phyloP scores from a whole-genome alignment of 495 filamentous ascomycete genomes.

The Daldinia decipiens region DNA sequence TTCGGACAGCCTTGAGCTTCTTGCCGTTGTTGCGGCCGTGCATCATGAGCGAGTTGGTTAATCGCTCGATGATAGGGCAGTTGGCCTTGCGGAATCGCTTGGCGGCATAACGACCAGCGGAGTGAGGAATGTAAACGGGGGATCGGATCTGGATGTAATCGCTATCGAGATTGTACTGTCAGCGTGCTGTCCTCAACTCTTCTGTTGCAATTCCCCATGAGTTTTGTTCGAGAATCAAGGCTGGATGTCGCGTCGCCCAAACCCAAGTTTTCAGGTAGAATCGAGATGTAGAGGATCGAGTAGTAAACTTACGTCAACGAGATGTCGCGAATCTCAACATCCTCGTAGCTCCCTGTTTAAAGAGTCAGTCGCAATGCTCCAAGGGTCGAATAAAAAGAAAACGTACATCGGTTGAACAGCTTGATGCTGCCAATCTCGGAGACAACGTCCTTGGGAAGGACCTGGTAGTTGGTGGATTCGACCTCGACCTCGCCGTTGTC shows the following conservation, averaged over 20 bases:
- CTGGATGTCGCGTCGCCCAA: constrained; percentile 9
- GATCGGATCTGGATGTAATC: constrained; percentile 99
- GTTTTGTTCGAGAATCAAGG: constrained; percentile 25
- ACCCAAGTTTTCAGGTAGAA: constrained; percentile 17
- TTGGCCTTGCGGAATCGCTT: constrained; percentile 99
- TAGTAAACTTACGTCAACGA: constrained; percentile 89
- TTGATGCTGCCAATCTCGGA: constrained; percentile 92
- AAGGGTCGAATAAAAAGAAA: constrained; percentile 7
- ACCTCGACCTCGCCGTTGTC: constrained; percentile 95
- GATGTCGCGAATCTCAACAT: constrained; percentile 99
- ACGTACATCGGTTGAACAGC: constrained; percentile 80
- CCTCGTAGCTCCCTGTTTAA: constrained; percentile 82
- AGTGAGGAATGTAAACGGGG: constrained; percentile 98
- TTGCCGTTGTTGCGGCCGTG: constrained; percentile 99
- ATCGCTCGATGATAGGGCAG: constrained; percentile 99
- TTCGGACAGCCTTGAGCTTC: constrained; percentile 99
- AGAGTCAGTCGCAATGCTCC: constrained; percentile 45
- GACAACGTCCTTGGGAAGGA: constrained; percentile 94
- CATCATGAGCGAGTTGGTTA: constrained; percentile 99
- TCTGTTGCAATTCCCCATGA: constrained; percentile 7
- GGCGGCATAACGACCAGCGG: constrained; percentile 96
- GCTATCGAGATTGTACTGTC: constrained; percentile 66
- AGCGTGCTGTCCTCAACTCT: constrained; percentile 48
- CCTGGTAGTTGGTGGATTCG: constrained; percentile 75
- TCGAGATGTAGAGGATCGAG: constrained; percentile 19